Conservation (phyloP, 306 rosid genomes). For the Mimosa pudica region DNA sequence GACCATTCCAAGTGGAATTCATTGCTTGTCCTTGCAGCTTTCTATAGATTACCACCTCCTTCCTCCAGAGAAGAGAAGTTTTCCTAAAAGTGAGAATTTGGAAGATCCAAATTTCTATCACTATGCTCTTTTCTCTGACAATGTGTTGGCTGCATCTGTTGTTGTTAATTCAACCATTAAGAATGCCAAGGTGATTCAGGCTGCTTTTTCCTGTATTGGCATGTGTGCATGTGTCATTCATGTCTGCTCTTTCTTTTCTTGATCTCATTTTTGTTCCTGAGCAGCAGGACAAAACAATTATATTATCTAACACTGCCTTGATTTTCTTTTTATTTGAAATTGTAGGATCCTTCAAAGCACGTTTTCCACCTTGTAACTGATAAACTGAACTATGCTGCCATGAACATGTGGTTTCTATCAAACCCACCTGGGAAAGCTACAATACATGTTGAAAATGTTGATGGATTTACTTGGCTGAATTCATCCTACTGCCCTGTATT, state of each 20-base stretch:
- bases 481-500: conserved; percentile 95
- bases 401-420: conserved; percentile 98
- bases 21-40: conserved; percentile 89
- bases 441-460: conserved; percentile 89
- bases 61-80: conserved; percentile 69
- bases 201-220: conserved; percentile 19
- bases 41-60: conserved; percentile 92
- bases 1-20: conserved; percentile 89
- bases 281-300: background rate
- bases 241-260: background rate
- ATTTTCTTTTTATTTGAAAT: conserved; percentile 40
- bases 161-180: conserved; percentile 87
- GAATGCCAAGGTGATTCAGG: conserved; percentile 82
- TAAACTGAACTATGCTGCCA: conserved; percentile 90
- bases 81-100: conserved; percentile 82
- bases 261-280: conserved; percentile 15
- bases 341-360: conserved; percentile 92
- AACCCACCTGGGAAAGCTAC: conserved; percentile 97
- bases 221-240: background rate
- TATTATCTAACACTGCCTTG: conserved; percentile 19
- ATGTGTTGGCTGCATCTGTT: conserved; percentile 95
- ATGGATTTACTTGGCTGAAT: conserved; percentile 91
- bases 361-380: conserved; percentile 97
- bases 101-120: conserved; percentile 82
- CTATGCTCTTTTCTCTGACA: conserved; percentile 95